phyloP scores from a whole-genome alignment of 495 filamentous ascomycete genomes.

The Astrothelium subdiscretum region DNA sequence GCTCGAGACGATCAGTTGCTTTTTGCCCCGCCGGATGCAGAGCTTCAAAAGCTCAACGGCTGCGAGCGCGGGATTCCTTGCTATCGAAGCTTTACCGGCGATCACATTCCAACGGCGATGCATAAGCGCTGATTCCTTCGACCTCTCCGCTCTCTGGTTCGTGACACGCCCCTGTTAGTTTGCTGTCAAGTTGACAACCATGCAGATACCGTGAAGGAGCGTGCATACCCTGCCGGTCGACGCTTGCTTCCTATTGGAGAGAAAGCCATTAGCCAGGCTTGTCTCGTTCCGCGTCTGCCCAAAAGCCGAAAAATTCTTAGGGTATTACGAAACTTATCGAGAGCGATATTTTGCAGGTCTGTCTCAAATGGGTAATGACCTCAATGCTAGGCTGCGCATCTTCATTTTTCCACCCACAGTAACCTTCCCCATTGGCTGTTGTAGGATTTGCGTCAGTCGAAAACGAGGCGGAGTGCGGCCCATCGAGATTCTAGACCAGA shows the following conservation, averaged over 20 bases:
- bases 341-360: neutral
- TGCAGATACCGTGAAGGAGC: neutral
- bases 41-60: slow-evolving; percentile 1
- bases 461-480: neutral
- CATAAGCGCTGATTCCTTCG: neutral
- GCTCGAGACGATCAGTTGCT: slow-evolving; percentile 1
- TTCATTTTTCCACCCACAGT: neutral
- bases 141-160: neutral
- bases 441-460: neutral
- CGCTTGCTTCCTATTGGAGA: neutral
- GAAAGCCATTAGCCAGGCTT: neutral
- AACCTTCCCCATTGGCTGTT: neutral
- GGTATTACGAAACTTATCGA: neutral
- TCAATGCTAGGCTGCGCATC: neutral
- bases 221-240: neutral
- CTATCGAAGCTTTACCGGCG: neutral
- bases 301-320: neutral
- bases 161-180: neutral
- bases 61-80: slow-evolving; percentile 1
- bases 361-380: neutral
- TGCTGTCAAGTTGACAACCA: neutral
- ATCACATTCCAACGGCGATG: slow-evolving; percentile 2
- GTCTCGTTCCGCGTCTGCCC: neutral
- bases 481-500: neutral
- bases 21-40: neutral